Evolutionary conservation across 1,139 yeast species (phyloP), one percentile per base, ranked within the genome.

Genomic region (Suhomyces atakaporum): DNA sequence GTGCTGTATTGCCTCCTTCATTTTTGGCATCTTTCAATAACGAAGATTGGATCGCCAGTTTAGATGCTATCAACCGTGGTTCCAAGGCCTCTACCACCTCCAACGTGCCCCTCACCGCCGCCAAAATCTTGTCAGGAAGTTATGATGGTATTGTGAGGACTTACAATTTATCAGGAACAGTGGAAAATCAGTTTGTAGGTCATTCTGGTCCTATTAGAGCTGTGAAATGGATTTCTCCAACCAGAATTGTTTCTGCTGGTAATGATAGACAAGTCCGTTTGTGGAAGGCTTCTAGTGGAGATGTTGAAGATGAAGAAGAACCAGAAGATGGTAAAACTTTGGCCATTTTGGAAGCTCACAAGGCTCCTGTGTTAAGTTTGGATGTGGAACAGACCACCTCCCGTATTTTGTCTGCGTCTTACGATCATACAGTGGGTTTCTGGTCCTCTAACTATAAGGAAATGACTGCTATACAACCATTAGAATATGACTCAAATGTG

Each of bases 91-190:
- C 56, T 6, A 47, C 57, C 4, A 42, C 58, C 11, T 65, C 74
- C 12, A 63, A 66, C 34, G 47, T 63, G 36, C 20, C 48, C 7
- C 43, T 61, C 19, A 27, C 46, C 3, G 56, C 58, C 35, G 74
- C 79, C 14, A 75, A 78, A 51, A 85, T 90, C 38, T 72, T 89
- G 36, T 81, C 95, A 8, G 98, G 98, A 16, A 81, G 95, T 1
- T 92, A 90, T 55, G 98, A 92, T 59, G 97, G 97, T 45, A 77
- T 90, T 27, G 96, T 92, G 16, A 77, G 97, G 50, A 79, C 95
- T 9, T 92, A 92, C 80, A 84, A 87, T 56, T 65, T 79, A 64
- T 76, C 89, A 10, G 97, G 97, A n/a, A 72, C 77, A 34, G 84
- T 90, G 12, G 84, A 82, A 50, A 80, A 84, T 49, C 95, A 88